Base-by-base conservation (phyloP, 2,329 filamentous ascomycete genomes). In the Leptographium radiaticola region DNA sequence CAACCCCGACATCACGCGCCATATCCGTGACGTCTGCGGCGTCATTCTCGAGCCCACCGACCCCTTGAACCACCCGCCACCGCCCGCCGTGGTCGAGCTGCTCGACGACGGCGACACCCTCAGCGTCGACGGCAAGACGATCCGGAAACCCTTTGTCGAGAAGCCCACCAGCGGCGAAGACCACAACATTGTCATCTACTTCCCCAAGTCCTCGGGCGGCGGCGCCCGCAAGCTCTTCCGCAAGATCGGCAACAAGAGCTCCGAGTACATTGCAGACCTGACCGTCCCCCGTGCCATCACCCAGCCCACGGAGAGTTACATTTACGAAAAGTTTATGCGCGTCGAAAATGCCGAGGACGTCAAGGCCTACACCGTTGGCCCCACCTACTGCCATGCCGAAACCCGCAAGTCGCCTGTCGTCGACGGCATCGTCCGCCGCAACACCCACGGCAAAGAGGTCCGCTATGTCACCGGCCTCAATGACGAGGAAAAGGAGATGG, bases 241-340 rank as follows among this genome's bases (percentile, higher is more conserved):
- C 55, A 98, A 98, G 68, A 87, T 98, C 62, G 94, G 94, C 63
- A 98, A 98, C 75, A 98, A 98, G 71, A 97, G 91, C 68, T 97
- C 91, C 1, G 94, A 98, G 67, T 95, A 86, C 63, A 86, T 96
- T 56, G 79, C 86, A 16, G 83, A 83, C 12, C 76, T 98, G 56
- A 80, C 72, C 16, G 70, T 87, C 18, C 93, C 93, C 12, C 77
- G 90, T 40, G 89, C 84, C 51, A 85, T 97, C 57, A 85, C 85
- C 1, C 89, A 97, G 60, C 80, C 82, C 0, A 76, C 76, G 20
- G 82, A 86, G 63, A 97, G 90, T 67, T 98, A 91, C 72, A 81
- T 98, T 58, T 98, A 97, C 67, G 93, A 98, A 67, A 89, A 95
- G 66, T 98, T 98, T 62, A 84, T 98, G 73, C 83, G 88, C 60